These are phyloP conservation scores for Leishmania gerbilli DNA, from an alignment of 208 protist species.

Conservation along the genomic window DNA sequence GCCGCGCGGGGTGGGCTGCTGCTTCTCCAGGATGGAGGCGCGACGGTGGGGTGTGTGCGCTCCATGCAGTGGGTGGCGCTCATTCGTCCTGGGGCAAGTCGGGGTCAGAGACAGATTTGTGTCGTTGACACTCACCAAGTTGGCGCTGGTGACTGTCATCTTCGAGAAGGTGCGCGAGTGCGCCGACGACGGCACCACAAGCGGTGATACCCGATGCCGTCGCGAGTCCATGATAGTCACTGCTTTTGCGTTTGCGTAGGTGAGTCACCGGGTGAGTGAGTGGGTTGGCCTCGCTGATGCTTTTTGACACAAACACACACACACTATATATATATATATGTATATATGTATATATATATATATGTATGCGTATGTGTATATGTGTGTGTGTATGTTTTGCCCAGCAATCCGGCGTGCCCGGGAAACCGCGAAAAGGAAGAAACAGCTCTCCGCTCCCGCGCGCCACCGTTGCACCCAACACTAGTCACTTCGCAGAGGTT, in stretches of 20 bases:
- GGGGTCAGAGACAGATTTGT: constrained; percentile 4
- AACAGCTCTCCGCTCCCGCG: background rate
- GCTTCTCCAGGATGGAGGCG: constrained; percentile 25
- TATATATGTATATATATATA: background rate
- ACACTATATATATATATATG: no score
- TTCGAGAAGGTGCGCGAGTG: constrained; percentile 17
- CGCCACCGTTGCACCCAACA: background rate
- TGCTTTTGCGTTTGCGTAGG: background rate
- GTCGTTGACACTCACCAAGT: constrained; percentile 16
- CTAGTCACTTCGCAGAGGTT: background rate
- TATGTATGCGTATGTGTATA: background rate
- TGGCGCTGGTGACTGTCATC: constrained; percentile 26
- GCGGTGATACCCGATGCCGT: constrained; percentile 9
- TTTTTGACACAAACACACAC: background rate
- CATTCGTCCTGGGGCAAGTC: background rate
- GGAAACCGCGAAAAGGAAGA: background rate
- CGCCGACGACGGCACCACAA: background rate
- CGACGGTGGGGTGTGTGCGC: constrained; percentile 20
- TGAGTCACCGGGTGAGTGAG: background rate
- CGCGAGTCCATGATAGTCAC: background rate
- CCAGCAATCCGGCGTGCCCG: no score
- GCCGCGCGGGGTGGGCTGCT: constrained; percentile 26
- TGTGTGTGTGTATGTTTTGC: background rate
- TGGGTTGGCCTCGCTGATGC: background rate
- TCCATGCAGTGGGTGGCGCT: constrained; percentile 5